phyloP scores from a whole-genome alignment of 1,139 yeast species.

The Candida tetrigidarum region DNA sequence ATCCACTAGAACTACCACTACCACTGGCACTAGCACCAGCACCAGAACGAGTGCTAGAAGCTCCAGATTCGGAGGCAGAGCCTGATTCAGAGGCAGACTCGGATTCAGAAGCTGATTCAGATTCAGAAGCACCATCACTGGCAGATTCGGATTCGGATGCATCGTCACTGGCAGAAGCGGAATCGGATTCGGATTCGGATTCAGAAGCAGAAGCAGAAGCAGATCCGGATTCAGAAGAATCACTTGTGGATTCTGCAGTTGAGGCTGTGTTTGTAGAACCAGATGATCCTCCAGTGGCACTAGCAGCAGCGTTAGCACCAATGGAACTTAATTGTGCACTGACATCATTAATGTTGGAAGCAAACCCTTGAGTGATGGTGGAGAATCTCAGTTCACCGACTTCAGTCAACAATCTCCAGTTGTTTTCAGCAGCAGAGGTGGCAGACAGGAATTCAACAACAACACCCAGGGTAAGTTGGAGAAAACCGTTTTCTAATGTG shows the following conservation, averaged over 20 bases:
- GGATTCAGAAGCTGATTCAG: slow-evolving; percentile 3
- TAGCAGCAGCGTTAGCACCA: slow-evolving; percentile 6
- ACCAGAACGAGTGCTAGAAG: slow-evolving; percentile 15
- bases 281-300: slow-evolving; percentile 13
- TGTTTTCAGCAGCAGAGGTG: slow-evolving; percentile 16
- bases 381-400: slow-evolving; percentile 15
- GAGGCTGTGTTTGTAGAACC: slow-evolving; percentile 8
- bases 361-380: slow-evolving; percentile 20
- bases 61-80: slow-evolving; percentile 9
- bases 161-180: slow-evolving; percentile 1
- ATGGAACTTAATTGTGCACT: slow-evolving; percentile 11
- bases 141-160: slow-evolving; percentile 8
- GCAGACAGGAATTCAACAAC: slow-evolving; percentile 15
- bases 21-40: slow-evolving; percentile 15
- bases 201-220: slow-evolving; percentile 7
- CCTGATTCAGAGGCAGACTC: slow-evolving; percentile 6
- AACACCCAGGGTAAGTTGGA: slow-evolving; percentile 21
- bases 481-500: slow-evolving; percentile 18
- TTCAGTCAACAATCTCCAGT: slow-evolving; percentile 18
- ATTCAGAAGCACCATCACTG: background rate
- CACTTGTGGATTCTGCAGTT: slow-evolving; percentile 2
- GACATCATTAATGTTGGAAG: slow-evolving; percentile 17
- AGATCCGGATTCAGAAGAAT: background rate
- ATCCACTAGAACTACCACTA: slow-evolving; percentile 8
- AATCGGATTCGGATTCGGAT: slow-evolving; percentile 6